Conservation (phyloP, 305 asterid species). For the Fraxinus velutina region DNA sequence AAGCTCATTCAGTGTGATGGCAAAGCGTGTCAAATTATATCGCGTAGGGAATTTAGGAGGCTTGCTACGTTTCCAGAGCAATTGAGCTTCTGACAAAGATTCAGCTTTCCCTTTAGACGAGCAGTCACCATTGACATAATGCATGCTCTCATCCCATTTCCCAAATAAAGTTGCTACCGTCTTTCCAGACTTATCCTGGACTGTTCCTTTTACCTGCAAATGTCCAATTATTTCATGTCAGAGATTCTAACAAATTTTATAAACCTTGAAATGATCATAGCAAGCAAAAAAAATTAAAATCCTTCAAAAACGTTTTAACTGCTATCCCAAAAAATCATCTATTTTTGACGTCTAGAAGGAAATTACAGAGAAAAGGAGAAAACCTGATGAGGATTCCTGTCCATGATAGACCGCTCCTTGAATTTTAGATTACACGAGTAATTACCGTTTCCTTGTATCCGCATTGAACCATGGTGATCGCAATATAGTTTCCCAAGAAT, state of each 20-base stretch:
- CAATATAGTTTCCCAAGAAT: constrained; percentile 29
- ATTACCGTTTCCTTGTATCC: constrained; percentile 28
- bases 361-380: not conserved
- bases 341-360: not conserved
- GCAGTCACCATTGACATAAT: constrained; percentile 47
- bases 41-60: constrained; percentile 59
- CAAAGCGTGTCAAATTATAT: constrained; percentile 64
- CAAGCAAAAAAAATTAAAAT: not conserved
- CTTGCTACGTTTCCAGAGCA: constrained; percentile 64
- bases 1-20: constrained; percentile 65
- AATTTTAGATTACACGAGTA: constrained; percentile 28
- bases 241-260: not conserved
- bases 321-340: not conserved
- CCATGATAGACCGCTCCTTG: constrained; percentile 30
- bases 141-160: constrained; percentile 70
- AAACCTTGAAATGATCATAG: not conserved
- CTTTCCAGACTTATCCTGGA: constrained; percentile 58
- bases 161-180: constrained; percentile 60
- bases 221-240: not conserved
- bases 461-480: constrained; percentile 32
- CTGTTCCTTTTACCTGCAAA: constrained; percentile 62
- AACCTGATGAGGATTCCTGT: constrained; percentile 33
- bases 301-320: not conserved
- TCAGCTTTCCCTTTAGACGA: constrained; percentile 46
- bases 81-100: constrained; percentile 46